Conservation (phyloP, 768 basidiomycete genomes). For the Paxillus ammoniavirescens region DNA sequence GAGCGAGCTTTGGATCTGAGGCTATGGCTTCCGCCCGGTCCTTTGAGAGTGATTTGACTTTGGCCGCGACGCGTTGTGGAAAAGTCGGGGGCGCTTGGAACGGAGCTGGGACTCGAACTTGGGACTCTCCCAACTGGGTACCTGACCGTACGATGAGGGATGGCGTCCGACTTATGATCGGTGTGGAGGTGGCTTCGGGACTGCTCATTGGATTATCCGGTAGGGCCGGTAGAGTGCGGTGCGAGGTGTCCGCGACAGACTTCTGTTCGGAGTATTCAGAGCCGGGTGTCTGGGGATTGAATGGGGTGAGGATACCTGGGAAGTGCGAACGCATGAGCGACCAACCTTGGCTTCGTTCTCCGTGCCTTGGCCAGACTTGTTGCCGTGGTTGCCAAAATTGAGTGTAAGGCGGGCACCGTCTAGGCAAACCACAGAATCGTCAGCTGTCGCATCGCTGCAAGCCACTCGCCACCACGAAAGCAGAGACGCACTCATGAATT, state of each 20-base stretch:
- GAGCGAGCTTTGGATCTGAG: conserved; percentile 31
- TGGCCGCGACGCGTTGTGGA: conserved; percentile 11
- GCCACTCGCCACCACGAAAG: neutral
- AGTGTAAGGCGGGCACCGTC: conserved; percentile 28
- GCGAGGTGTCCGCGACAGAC: neutral
- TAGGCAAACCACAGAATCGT: neutral
- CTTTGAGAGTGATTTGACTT: conserved; percentile 19
- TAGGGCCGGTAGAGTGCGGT: neutral
- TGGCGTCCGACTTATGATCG: conserved; percentile 12
- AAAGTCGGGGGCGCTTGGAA: conserved; percentile 1
- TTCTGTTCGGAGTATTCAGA: neutral
- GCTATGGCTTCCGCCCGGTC: conserved; percentile 27
- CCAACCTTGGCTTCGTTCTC: conserved; percentile 12
- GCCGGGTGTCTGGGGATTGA: conserved; percentile 10
- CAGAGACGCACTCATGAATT: conserved; percentile 26
- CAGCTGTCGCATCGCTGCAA: neutral
- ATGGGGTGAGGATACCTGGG: neutral
- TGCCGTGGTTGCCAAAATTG: conserved; percentile 9
- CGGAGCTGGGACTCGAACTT: neutral
- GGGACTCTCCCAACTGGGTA: neutral
- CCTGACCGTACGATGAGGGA: conserved; percentile 11
- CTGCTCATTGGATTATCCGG: conserved; percentile 8
- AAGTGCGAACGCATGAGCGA: neutral
- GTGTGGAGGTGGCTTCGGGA: conserved; percentile 9
- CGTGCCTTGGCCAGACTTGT: neutral